Conservation (phyloP, 257 asterid species). For the Catharanthus roseus region DNA sequence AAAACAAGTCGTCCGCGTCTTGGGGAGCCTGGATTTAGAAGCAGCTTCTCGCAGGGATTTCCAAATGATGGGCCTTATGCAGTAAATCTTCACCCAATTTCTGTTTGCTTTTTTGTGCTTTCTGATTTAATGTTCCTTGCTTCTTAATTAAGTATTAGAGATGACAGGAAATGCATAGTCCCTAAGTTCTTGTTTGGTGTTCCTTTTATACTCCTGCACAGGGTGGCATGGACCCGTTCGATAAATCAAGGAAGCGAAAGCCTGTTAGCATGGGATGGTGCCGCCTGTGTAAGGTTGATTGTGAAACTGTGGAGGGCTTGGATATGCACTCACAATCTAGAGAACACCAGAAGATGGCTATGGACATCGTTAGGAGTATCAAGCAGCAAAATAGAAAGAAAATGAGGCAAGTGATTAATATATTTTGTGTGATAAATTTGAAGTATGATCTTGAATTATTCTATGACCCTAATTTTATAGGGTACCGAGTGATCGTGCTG, state of each 20-base stretch:
- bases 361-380: slow-evolving; percentile 69
- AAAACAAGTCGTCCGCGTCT: slow-evolving; percentile 38
- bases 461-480: slow-evolving; percentile 35
- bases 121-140: background rate
- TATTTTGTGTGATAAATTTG: slow-evolving; percentile 2
- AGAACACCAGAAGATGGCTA: slow-evolving; percentile 86
- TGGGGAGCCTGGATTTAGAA: slow-evolving; percentile 62
- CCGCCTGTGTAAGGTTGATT: slow-evolving; percentile 73
- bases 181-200: slow-evolving; percentile 2
- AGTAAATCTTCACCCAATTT: slow-evolving; percentile 33
- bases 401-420: slow-evolving; percentile 38
- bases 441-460: slow-evolving; percentile 12
- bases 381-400: slow-evolving; percentile 61
- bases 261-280: slow-evolving; percentile 78
- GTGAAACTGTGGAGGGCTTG: slow-evolving; percentile 76
- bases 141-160: slow-evolving; percentile 5
- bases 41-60: slow-evolving; percentile 51
- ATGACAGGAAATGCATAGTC: background rate
- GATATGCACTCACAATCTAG: slow-evolving; percentile 81
- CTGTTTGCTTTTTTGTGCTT: background rate
- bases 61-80: slow-evolving; percentile 38
- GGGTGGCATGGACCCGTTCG: slow-evolving; percentile 58
- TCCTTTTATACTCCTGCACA: slow-evolving; percentile 20
- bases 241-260: slow-evolving; percentile 61
- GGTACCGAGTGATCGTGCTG: slow-evolving; percentile 40